Conservation (phyloP, 2,329 filamentous ascomycete genomes). For the Coniochaeta sp. region DNA sequence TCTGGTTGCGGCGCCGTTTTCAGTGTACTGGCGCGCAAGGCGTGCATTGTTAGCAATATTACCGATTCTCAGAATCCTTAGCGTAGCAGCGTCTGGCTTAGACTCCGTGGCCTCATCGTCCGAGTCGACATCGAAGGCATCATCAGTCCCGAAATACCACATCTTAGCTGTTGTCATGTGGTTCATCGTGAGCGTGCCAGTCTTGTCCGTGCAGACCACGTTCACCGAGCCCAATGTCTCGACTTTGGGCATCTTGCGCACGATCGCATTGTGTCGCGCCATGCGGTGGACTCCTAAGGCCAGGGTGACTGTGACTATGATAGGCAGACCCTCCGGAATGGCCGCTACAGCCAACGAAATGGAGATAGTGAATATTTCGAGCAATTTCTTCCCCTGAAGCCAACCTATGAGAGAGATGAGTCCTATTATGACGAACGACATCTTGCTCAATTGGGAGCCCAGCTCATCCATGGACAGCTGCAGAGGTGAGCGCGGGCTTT, state of each 20-base stretch:
- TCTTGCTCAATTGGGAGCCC: conserved; percentile 91
- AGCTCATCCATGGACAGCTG: conserved; percentile 97
- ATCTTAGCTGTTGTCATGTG: conserved; percentile 97
- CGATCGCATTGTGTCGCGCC: conserved; percentile 92
- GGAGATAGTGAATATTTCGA: conserved; percentile 96
- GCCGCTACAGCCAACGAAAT: conserved; percentile 94
- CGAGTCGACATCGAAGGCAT: conserved; percentile 43
- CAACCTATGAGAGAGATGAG: conserved; percentile 89
- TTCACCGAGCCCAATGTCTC: conserved; percentile 98
- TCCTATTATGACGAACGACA: conserved; percentile 89
- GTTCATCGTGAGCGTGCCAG: conserved; percentile 90
- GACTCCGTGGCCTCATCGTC: conserved; percentile 46
- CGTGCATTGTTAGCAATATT: conserved; percentile 96
- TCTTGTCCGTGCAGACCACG: conserved; percentile 99
- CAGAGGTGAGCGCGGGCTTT: conserved; percentile 87
- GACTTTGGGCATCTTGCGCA: conserved; percentile 90
- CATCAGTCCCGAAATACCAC: conserved; percentile 77
- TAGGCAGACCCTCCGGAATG: conserved; percentile 91
- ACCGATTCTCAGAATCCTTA: conserved; percentile 79
- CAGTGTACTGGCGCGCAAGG: conserved; percentile 64
- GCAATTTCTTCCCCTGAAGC: conserved; percentile 76
- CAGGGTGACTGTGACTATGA: conserved; percentile 95
- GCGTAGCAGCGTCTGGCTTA: conserved; percentile 64
- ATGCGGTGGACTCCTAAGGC: conserved; percentile 93
- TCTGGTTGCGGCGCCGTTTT: conserved; percentile 62